These are phyloP conservation scores for Solanum habrochaites DNA, from an alignment of 257 asterid genomes.

Conservation along the genomic window DNA sequence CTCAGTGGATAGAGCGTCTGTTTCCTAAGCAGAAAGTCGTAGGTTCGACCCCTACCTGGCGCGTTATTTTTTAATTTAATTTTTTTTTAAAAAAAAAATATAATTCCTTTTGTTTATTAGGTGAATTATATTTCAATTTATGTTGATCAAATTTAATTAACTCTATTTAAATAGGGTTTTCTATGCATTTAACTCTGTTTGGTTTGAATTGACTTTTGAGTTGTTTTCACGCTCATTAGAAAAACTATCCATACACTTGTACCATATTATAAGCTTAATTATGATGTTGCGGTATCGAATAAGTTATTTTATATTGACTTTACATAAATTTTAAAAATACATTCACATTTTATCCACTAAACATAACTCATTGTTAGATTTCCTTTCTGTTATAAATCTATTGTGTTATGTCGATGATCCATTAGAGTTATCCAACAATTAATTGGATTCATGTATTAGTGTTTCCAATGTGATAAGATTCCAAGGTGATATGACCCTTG, in stretches of 20 bases:
- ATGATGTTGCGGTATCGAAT: neutral
- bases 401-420: too few relatives aligned
- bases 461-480: too few relatives aligned
- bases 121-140: neutral
- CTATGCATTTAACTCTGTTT: neutral
- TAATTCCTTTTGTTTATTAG: too few relatives aligned
- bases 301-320: neutral
- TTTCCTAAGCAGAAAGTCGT: conserved; percentile 98
- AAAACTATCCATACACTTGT: too few relatives aligned
- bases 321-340: neutral
- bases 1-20: conserved; percentile 99
- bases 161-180: neutral
- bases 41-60: conserved; percentile 99
- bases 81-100: too few relatives aligned
- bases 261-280: neutral
- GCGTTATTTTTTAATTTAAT: conserved; percentile 15
- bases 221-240: neutral
- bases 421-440: too few relatives aligned
- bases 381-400: too few relatives aligned
- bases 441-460: too few relatives aligned
- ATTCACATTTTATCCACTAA: neutral
- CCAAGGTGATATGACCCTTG: too few relatives aligned
- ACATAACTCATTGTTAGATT: neutral
- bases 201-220: neutral
- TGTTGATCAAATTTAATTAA: too few relatives aligned